Evolutionary conservation across 1,284 basidiomycete genomes (phyloP).

Genomic region (Apiotrichum sp.): DNA sequence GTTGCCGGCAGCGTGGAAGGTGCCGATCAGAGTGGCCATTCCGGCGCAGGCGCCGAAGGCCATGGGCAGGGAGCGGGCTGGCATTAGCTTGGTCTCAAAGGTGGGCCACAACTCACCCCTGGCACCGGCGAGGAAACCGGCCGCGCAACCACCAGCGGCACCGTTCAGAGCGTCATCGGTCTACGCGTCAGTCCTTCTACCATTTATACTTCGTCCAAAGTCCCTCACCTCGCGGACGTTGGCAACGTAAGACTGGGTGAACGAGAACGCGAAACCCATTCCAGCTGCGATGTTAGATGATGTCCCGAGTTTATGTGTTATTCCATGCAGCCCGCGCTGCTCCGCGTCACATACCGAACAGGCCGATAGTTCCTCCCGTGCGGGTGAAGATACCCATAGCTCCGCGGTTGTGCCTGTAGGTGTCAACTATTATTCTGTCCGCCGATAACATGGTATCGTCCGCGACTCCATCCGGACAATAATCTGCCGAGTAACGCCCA

Average conservation of each 20-base stretch:
- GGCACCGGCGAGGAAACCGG: slow-evolving; percentile 82
- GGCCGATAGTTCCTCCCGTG: slow-evolving; percentile 69
- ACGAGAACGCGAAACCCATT: slow-evolving; percentile 83
- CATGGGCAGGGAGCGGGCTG: slow-evolving; percentile 77
- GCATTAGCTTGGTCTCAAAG: slow-evolving; percentile 2
- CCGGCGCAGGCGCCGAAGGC: slow-evolving; percentile 74
- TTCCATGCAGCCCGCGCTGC: too few relatives aligned
- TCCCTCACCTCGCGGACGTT: slow-evolving; percentile 60
- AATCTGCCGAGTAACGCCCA: not conserved
- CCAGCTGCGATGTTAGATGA: slow-evolving; percentile 56
- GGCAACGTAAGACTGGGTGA: slow-evolving; percentile 71
- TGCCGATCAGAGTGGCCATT: slow-evolving; percentile 72
- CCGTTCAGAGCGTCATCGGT: slow-evolving; percentile 79
- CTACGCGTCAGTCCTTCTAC: slow-evolving; percentile 18
- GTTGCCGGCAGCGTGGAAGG: slow-evolving; percentile 72
- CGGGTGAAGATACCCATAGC: slow-evolving; percentile 79
- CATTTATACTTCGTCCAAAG: not conserved
- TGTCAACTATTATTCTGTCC: not conserved
- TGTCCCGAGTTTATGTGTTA: not conserved
- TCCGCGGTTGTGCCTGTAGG: slow-evolving; percentile 62
- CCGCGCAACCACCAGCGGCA: slow-evolving; percentile 82
- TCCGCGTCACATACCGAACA: slow-evolving; percentile 60
- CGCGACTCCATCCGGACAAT: not conserved
- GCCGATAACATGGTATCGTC: not conserved
- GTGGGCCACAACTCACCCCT: slow-evolving; percentile 54